Evolutionary conservation across 352 stramenopile genomes (phyloP), one percentile per base, ranked within the genome.

Genomic region (Thalassiosira tumida): DNA sequence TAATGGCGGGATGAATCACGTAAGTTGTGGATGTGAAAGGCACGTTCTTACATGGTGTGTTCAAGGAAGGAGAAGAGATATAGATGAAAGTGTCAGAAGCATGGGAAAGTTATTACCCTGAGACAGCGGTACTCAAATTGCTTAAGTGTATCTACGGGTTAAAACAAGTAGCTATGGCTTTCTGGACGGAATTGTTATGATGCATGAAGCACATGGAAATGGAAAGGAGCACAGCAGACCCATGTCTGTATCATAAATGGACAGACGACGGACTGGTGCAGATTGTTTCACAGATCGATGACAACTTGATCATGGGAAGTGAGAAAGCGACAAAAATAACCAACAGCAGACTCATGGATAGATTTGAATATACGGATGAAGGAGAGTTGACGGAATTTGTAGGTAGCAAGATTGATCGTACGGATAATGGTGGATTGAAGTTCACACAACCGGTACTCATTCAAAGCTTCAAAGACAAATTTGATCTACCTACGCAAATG

Each of bases 41-140:
- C 41, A 81, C 92, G 47, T 95, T 95, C 67, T 81, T 94, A 37
- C 74, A 93, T 70, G 90, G 92, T 1, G 29, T 86, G 13, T 95
- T 95, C 64, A 41, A 31, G 26, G 37, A 94, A 88, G 86, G 86
- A 2, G 59, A 94, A 72, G n/a, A 81, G 26, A 73, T 92, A 21
- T 92, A 90, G 33, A 88, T 88, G 1, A 43, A 92, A 21, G 76
- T 94, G 21, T 81, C 77, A 47, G 6, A 88, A 50, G 89, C 84
- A 73, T 88, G 87, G 37, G 54, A 95, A 33, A 87, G 87, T 47
- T 89, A 76, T 31, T 93, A 93, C 67, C 33, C 2, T 21, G 4
- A 51, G 35, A 76, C 47, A 21, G 17, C 54, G 31, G 54, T 65
- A 6, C 26, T 65, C 14, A 65, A 65, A 26, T 26, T 65, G 14